These are phyloP conservation scores for Candida sp. DNA, from an alignment of 1,139 yeast genomes.

Conservation along the genomic window DNA sequence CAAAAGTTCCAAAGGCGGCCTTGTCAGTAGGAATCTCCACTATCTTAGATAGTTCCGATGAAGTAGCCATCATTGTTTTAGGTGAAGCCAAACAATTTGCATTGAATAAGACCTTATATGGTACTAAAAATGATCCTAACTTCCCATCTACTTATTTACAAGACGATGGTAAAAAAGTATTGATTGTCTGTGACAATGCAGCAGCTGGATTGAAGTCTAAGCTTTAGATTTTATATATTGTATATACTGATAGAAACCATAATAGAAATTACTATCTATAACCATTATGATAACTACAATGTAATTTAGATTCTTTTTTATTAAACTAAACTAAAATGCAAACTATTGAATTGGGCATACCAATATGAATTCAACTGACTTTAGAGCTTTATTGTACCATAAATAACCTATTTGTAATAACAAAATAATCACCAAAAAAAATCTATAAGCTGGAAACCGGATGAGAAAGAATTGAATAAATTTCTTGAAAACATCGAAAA, in stretches of 20 bases:
- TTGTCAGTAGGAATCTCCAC: constrained; percentile 62
- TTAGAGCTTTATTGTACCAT: not conserved
- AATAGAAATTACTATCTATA: not conserved
- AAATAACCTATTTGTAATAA: not conserved
- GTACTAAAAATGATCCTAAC: constrained; percentile 28
- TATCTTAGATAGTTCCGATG: constrained; percentile 56
- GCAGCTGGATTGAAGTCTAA: constrained; percentile 38
- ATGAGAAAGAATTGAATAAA: not conserved
- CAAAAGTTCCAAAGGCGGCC: constrained; percentile 53
- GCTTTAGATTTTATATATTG: constrained; percentile 14
- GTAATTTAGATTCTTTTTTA: too few species aligned
- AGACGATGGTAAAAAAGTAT: constrained; percentile 38
- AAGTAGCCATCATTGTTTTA: constrained; percentile 46
- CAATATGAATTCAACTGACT: too few species aligned
- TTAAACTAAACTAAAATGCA: too few species aligned
- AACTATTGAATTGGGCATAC: too few species aligned
- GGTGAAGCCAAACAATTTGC: constrained; percentile 45
- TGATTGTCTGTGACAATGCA: constrained; percentile 44
- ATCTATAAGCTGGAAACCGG: not conserved
- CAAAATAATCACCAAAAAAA: not conserved
- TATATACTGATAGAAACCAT: not conserved
- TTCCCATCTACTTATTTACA: constrained; percentile 48
- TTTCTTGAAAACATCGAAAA: not conserved
- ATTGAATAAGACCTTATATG: constrained; percentile 39
- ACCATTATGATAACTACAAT: not conserved